Conservation (phyloP, 176 grass and related monocot genomes). For the Cenchrus fungigraminus region DNA sequence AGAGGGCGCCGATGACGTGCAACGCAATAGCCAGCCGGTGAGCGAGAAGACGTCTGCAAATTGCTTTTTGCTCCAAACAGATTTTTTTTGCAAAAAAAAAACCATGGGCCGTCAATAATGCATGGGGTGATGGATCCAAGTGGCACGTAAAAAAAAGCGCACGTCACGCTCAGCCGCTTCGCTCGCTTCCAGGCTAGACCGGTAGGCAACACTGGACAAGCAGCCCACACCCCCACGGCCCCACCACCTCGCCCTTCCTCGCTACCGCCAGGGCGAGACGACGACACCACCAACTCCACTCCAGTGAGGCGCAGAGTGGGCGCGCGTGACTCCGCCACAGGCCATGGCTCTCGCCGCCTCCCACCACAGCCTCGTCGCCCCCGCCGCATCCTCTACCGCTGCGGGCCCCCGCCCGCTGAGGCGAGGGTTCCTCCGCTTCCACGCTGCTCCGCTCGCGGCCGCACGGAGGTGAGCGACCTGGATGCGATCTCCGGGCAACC, state of each 20-base stretch:
- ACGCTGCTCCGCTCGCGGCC: neutral
- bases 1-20: neutral
- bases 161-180: neutral
- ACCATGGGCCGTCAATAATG: neutral
- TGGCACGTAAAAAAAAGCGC: neutral
- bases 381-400: neutral
- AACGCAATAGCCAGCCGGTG: neutral
- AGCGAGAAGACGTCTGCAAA: neutral
- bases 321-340: neutral
- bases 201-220: neutral
- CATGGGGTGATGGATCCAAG: neutral
- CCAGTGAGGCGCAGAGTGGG: neutral
- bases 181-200: neutral
- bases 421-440: neutral
- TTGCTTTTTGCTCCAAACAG: neutral
- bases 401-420: neutral
- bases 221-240: neutral
- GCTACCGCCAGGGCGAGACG: neutral
- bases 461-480: slow-evolving; percentile 10
- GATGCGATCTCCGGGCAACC: neutral
- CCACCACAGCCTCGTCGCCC: neutral
- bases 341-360: slow-evolving; percentile 53
- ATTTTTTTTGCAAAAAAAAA: neutral
- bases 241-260: too few species aligned
- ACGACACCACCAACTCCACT: neutral